Conservation (phyloP, 1,139 yeast genomes). For the Kodamaea alishanica region DNA sequence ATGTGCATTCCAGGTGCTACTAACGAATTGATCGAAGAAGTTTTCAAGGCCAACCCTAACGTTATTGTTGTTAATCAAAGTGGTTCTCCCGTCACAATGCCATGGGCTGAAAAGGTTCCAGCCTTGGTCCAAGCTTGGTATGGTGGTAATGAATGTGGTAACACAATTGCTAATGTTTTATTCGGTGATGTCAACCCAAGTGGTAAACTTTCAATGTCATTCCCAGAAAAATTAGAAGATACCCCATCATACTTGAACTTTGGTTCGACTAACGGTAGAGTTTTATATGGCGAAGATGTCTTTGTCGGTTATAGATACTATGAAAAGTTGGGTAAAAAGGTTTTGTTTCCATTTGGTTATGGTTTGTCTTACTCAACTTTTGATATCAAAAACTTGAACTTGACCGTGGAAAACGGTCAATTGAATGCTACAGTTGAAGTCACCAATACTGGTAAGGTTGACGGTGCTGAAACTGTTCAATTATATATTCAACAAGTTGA, state of each 20-base stretch:
- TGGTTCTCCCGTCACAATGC: constrained; percentile 61
- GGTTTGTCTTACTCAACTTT: constrained; percentile 59
- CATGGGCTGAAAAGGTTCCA: constrained; percentile 48
- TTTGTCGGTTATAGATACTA: constrained; percentile 60
- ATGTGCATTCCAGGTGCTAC: constrained; percentile 37
- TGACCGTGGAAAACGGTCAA: constrained; percentile 12
- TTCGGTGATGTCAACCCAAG: constrained; percentile 29
- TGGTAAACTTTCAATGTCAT: constrained; percentile 25
- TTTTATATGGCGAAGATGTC: constrained; percentile 53
- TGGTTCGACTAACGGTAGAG: constrained; percentile 37
- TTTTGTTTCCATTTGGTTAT: constrained; percentile 57
- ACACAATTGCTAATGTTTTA: constrained; percentile 27
- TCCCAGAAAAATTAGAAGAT: constrained; percentile 22
- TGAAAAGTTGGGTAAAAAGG: constrained; percentile 45
- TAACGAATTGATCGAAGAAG: constrained; percentile 43
- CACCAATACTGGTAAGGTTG: constrained; percentile 38
- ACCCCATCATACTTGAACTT: constrained; percentile 22
- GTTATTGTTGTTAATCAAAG: constrained; percentile 56
- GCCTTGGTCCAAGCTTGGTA: constrained; percentile 51
- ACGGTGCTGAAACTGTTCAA: constrained; percentile 49
- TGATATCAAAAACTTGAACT: constrained; percentile 16
- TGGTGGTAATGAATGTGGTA: constrained; percentile 33
- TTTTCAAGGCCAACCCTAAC: constrained; percentile 47
- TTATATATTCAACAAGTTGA: constrained; percentile 39
- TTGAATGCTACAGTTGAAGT: constrained; percentile 31